Evolutionary conservation across 345 rosid genomes (phyloP).

Genomic region (Eucalyptus regnans): DNA sequence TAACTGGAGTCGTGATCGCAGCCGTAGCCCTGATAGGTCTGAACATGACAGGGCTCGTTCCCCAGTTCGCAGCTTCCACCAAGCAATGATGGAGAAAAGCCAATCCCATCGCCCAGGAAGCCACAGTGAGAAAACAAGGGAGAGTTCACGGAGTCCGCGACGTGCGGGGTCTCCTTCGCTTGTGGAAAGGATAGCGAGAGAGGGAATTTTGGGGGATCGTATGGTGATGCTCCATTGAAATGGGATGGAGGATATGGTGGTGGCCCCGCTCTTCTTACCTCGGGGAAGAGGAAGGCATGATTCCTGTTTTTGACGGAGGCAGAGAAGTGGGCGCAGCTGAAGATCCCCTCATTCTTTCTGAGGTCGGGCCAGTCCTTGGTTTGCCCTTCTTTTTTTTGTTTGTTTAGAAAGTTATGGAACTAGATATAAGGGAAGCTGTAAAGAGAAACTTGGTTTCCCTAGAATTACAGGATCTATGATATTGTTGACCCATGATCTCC

Average conservation of each 20-base stretch:
- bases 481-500: neutral
- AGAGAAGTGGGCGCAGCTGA: neutral
- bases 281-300: slow-evolving; percentile 32
- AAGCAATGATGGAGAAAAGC: no score
- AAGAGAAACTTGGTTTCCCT: neutral
- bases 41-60: no score
- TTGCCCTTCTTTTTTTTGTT: neutral
- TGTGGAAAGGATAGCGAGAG: neutral
- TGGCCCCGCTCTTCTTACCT: neutral
- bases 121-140: no score
- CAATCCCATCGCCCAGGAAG: no score
- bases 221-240: neutral
- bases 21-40: no score
- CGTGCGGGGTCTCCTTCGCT: neutral
- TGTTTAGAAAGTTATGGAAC: neutral
- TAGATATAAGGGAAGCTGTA: neutral
- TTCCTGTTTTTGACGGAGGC: neutral
- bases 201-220: neutral
- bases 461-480: neutral
- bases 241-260: neutral
- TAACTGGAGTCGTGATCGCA: no score
- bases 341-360: neutral
- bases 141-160: no score
- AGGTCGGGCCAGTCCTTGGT: neutral
- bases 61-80: no score